A percentile compares a stretch with the other conserved stretches of the same genome.
phyloP scores from a whole-genome alignment of 106 monocot genomes.

The Dioscorea dumetorum region DNA sequence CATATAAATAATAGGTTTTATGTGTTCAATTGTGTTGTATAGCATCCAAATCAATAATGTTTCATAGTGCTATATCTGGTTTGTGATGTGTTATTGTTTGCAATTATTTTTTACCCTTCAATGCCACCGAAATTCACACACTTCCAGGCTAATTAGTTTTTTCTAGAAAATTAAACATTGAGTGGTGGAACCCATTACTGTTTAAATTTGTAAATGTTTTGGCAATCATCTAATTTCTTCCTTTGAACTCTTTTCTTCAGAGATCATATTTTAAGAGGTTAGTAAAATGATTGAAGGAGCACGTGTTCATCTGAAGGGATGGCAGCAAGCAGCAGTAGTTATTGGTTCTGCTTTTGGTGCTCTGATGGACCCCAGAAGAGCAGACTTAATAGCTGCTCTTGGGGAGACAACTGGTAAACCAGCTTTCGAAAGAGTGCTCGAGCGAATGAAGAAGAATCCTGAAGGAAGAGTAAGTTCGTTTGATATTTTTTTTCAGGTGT shows the following conservation, averaged over 20 bases:
- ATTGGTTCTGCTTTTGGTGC: conserved; percentile 83
- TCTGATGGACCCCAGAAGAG: conserved; percentile 78
- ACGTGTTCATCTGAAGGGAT: conserved; percentile 60
- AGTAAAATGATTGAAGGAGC: conserved; percentile 38
- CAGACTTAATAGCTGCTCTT: conserved; percentile 92
- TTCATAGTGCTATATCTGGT: too few species aligned
- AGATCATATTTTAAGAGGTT: neutral
- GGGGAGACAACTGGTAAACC: conserved; percentile 94
- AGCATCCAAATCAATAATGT: too few species aligned
- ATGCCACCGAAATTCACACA: too few species aligned
- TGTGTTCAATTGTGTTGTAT: too few species aligned
- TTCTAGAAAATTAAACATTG: too few species aligned
- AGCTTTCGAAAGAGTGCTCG: conserved; percentile 69
- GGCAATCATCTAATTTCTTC: too few species aligned
- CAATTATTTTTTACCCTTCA: too few species aligned
- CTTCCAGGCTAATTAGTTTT: too few species aligned
- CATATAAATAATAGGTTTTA: too few species aligned
- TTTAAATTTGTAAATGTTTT: too few species aligned
- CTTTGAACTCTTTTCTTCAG: neutral
- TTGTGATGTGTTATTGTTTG: too few species aligned
- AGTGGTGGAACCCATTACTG: too few species aligned
- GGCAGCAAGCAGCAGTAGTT: conserved; percentile 84
- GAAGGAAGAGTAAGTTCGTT: conserved; percentile 68
- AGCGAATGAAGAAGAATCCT: conserved; percentile 60
- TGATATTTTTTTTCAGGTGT: neutral